Evolutionary conservation across 768 basidiomycete genomes (phyloP).

Genomic region (Lentinula aciculospora): DNA sequence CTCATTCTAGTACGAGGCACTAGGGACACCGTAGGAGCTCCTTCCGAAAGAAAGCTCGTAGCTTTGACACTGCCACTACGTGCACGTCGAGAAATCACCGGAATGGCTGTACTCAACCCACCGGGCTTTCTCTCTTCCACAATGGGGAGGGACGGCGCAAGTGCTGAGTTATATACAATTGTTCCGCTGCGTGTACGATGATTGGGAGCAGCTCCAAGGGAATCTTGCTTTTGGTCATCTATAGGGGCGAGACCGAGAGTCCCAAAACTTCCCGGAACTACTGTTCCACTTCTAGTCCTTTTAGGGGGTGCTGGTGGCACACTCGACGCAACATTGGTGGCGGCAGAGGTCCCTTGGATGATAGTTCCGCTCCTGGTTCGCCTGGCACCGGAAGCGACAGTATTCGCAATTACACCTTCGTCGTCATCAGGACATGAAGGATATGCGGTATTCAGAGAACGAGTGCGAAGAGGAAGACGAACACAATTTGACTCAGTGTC

Average conservation of each 20-base stretch:
- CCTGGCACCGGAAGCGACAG: conserved; percentile 3
- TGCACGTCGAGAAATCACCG: not conserved
- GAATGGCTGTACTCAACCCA: not conserved
- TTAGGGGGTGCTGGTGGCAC: conserved; percentile 18
- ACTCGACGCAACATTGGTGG: conserved; percentile 13
- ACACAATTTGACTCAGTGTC: not conserved
- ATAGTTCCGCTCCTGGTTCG: conserved; percentile 46
- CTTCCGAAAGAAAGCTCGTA: not conserved
- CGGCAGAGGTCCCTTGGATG: conserved; percentile 37
- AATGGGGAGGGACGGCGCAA: conserved; percentile 1
- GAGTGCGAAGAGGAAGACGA: conserved; percentile 1
- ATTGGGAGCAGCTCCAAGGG: not conserved
- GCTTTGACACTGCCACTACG: conserved; percentile 4
- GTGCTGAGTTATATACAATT: not conserved
- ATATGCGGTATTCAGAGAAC: conserved; percentile 2
- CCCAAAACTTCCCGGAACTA: conserved; percentile 18
- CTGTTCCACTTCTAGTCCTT: conserved; percentile 45
- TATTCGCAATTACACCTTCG: not conserved
- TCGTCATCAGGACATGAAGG: not conserved
- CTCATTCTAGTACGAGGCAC: not conserved
- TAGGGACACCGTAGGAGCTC: not conserved
- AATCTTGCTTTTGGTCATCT: not conserved
- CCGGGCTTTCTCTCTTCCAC: not conserved
- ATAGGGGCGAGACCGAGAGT: not conserved
- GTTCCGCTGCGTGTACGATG: conserved; percentile 1